Percentiles rank a stretch among this genome's conserved stretches.
phyloP scores from a whole-genome alignment of 495 filamentous ascomycete species.

The Arthonia radiata region DNA sequence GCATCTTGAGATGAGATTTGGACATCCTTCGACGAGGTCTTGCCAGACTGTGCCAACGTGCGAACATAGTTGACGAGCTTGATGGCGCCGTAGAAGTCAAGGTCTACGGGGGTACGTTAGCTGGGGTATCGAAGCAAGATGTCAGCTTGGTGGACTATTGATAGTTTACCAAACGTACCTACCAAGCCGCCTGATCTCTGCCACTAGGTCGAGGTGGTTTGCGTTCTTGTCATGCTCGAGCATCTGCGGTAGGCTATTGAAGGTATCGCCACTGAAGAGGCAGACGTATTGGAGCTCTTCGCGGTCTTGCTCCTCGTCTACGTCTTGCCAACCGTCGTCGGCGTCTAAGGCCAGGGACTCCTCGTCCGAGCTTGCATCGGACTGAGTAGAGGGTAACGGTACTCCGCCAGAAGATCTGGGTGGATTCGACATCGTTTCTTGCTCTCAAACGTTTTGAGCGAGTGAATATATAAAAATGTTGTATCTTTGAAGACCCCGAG shows the following conservation, averaged over 20 bases:
- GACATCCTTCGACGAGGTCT: slow-evolving; percentile 19
- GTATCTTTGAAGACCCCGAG: no score
- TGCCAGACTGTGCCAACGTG: slow-evolving; percentile 23
- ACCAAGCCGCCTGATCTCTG: slow-evolving; percentile 35
- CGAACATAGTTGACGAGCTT: slow-evolving; percentile 73
- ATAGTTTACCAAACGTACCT: slow-evolving; percentile 10
- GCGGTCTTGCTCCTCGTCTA: slow-evolving; percentile 40
- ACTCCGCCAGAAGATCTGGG: no score
- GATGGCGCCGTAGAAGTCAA: slow-evolving; percentile 65
- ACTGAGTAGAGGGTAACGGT: no score
- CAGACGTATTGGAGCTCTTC: slow-evolving; percentile 33
- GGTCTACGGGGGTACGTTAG: slow-evolving; percentile 14
- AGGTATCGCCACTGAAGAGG: slow-evolving; percentile 44
- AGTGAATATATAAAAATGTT: no score
- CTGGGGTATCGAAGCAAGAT: slow-evolving; percentile 1
- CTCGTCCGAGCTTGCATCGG: no score
- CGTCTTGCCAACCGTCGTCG: slow-evolving; percentile 64
- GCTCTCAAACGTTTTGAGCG: no score
- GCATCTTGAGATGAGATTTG: slow-evolving; percentile 28
- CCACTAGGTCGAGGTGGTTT: slow-evolving; percentile 50
- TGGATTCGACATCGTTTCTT: no score
- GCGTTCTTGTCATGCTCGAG: slow-evolving; percentile 45
- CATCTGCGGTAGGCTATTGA: slow-evolving; percentile 38
- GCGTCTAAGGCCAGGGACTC: slow-evolving; percentile 18
- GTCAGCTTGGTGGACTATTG: slow-evolving; percentile 1